These are phyloP conservation scores for Nothopassalora personata DNA, from an alignment of 2,329 filamentous ascomycete genomes.

Conservation along the genomic window DNA sequence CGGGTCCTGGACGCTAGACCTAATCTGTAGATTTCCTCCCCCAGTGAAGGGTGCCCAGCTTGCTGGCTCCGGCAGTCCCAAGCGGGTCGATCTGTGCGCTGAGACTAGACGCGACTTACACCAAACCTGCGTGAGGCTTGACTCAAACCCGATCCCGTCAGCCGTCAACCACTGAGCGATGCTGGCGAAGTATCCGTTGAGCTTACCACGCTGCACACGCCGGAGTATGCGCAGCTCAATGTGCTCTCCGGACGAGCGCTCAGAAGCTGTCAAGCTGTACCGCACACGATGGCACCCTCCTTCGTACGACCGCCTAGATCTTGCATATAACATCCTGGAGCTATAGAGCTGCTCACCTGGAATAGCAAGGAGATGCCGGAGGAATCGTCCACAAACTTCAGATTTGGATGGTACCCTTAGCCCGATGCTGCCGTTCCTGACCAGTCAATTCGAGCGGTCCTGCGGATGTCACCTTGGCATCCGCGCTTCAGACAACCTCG, in stretches of 20 bases:
- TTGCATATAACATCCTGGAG: conserved; percentile 2
- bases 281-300: background rate
- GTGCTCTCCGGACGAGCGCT: conserved; percentile 1
- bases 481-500: background rate
- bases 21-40: too few species aligned
- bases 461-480: background rate
- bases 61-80: too few species aligned
- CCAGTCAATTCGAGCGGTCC: background rate
- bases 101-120: background rate
- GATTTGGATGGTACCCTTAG: background rate
- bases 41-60: too few species aligned
- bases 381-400: background rate
- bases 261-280: background rate
- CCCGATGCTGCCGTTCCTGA: background rate
- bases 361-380: background rate
- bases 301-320: background rate
- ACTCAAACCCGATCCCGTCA: background rate
- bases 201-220: background rate
- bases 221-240: background rate
- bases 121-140: background rate
- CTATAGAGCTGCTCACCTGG: conserved; percentile 1
- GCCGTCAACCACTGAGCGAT: background rate
- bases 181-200: background rate
- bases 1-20: too few species aligned
- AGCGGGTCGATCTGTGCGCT: too few species aligned